phyloP scores from a whole-genome alignment of 306 rosid species.

The Senna siamea region DNA sequence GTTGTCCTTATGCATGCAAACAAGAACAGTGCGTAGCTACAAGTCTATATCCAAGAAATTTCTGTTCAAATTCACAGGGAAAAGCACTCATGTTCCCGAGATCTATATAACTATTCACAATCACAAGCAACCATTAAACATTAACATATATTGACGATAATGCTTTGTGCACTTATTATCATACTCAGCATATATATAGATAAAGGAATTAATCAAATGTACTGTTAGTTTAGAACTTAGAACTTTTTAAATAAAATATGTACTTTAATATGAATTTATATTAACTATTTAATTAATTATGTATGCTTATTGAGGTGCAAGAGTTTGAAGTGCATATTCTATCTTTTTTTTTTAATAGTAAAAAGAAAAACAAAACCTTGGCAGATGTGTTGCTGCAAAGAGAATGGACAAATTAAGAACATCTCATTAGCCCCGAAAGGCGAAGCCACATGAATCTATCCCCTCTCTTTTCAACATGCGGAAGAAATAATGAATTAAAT shows the following conservation, averaged over 20 bases:
- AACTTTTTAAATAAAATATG: no score
- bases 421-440: not conserved
- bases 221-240: no score
- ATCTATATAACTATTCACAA: not conserved
- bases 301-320: no score
- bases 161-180: slow-evolving; percentile 5
- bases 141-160: slow-evolving; percentile 16
- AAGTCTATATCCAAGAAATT: slow-evolving; percentile 24
- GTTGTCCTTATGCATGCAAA: slow-evolving; percentile 40
- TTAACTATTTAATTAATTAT: no score
- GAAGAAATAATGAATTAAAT: not conserved
- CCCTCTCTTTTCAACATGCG: not conserved
- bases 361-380: not conserved
- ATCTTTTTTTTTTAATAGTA: no score
- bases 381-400: slow-evolving; percentile 18
- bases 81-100: slow-evolving; percentile 34
- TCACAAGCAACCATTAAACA: not conserved
- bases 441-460: slow-evolving; percentile 12
- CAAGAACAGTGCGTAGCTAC: slow-evolving; percentile 21
- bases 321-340: no score
- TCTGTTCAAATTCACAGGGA: slow-evolving; percentile 24
- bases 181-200: no score
- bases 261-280: no score
- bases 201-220: no score
- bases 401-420: not conserved